A percentile compares a stretch with the other conserved stretches of the same genome.
Conservation (phyloP, 1,139 yeast genomes). For the Candida sanyaensis region DNA sequence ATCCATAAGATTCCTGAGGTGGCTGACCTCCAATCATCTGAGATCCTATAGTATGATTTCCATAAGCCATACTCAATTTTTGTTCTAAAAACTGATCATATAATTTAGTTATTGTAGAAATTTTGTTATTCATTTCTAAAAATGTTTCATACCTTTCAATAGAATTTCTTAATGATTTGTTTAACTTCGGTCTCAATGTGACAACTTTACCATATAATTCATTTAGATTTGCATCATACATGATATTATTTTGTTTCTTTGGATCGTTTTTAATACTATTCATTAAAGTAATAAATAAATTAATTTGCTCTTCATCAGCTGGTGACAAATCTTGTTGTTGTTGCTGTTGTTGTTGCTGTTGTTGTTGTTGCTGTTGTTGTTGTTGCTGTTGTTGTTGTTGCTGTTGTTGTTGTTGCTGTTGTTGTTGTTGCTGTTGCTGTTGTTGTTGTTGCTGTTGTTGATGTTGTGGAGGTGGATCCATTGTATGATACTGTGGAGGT, state of each 20-base stretch:
- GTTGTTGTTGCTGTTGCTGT: constrained; percentile 13
- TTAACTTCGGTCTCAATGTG: constrained; percentile 73
- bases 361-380: constrained; percentile 11
- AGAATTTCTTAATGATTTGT: constrained; percentile 62
- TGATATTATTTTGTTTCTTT: constrained; percentile 49
- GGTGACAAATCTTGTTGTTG: constrained; percentile 44
- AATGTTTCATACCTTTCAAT: constrained; percentile 68
- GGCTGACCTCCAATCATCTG: constrained; percentile 3
- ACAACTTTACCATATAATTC: constrained; percentile 66
- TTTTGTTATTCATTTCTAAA: constrained; percentile 78
- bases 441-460: constrained; percentile 5
- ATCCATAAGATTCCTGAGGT: constrained; percentile 2
- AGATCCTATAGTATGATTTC: constrained; percentile 16
- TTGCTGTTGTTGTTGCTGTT: constrained; percentile 16
- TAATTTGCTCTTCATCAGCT: constrained; percentile 67
- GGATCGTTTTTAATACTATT: constrained; percentile 53
- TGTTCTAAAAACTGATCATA: constrained; percentile 81
- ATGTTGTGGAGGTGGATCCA: constrained; percentile 1
- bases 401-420: constrained; percentile 17
- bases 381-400: constrained; percentile 4
- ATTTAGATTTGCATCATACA: constrained; percentile 63
- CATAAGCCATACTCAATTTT: constrained; percentile 54
- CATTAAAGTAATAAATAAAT: constrained; percentile 68
- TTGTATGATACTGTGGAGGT: constrained; percentile 4
- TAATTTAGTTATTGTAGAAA: constrained; percentile 73